These are phyloP conservation scores for Lentinula edodes DNA, from an alignment of 768 basidiomycete species.

Conservation along the genomic window DNA sequence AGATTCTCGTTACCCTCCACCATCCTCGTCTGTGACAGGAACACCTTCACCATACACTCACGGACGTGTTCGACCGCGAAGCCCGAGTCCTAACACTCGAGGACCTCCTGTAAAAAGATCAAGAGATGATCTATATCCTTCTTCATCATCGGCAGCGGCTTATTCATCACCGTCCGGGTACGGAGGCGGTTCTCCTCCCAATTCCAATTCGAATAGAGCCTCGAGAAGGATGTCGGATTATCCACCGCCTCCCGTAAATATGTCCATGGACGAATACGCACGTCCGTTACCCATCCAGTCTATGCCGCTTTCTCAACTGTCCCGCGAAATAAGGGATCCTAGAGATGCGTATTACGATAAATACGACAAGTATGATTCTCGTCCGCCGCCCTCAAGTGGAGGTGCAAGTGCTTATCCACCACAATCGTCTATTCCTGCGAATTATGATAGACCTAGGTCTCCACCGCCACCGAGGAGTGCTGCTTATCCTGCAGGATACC, in stretches of 20 bases:
- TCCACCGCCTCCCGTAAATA: background rate
- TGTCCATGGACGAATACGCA: too few relatives aligned
- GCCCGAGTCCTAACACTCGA: slow-evolving; percentile 1
- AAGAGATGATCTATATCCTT: slow-evolving; percentile 1
- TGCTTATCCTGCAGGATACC: too few relatives aligned
- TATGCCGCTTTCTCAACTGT: background rate
- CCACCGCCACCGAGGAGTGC: background rate
- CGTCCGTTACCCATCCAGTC: background rate
- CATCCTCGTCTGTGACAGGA: background rate
- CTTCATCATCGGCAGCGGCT: background rate
- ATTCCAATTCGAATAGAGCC: background rate
- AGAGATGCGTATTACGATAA: background rate
- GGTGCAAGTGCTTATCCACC: background rate
- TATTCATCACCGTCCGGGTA: background rate
- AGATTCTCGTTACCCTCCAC: background rate
- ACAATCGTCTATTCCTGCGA: background rate
- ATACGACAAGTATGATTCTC: background rate
- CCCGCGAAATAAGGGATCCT: background rate
- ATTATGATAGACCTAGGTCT: background rate
- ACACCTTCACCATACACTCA: background rate
- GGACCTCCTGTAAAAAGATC: background rate
- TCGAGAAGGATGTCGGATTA: background rate
- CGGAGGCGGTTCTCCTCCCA: background rate
- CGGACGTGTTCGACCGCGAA: background rate
- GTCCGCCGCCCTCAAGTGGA: background rate